A percentile compares a stretch with the other conserved stretches of the same genome.
Conservation (phyloP, 2,329 filamentous ascomycete species). For the Pestalotiopsis fici region DNA sequence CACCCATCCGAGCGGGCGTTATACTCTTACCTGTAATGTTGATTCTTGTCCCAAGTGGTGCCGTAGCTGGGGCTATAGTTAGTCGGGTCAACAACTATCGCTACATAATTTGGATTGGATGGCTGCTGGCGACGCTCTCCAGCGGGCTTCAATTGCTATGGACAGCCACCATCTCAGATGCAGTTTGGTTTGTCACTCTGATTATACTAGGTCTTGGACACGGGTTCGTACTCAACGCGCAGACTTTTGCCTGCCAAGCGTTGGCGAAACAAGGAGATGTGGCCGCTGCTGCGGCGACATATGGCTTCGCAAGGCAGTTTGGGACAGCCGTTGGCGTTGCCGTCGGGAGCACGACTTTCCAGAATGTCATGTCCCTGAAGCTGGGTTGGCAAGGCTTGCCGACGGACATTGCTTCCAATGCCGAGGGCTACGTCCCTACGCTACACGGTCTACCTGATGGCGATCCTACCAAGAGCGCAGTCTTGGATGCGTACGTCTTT, state of each 20-base stretch:
- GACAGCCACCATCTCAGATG: slow-evolving; percentile 12
- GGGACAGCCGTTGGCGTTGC: slow-evolving; percentile 18
- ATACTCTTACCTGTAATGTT: slow-evolving; percentile 12
- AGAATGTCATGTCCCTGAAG: slow-evolving; percentile 17
- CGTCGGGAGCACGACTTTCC: slow-evolving; percentile 17
- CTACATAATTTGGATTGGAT: slow-evolving; percentile 11
- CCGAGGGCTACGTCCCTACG: slow-evolving; percentile 9
- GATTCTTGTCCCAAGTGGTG: slow-evolving; percentile 11
- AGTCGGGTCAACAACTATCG: slow-evolving; percentile 13
- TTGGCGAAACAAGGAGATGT: slow-evolving; percentile 13
- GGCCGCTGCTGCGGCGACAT: slow-evolving; percentile 2
- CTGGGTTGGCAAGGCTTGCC: slow-evolving; percentile 12
- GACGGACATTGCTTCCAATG: slow-evolving; percentile 8
- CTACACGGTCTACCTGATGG: neutral
- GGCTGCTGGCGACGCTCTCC: slow-evolving; percentile 10
- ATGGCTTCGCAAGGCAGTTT: slow-evolving; percentile 14
- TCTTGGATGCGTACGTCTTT: slow-evolving; percentile 11
- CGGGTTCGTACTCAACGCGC: slow-evolving; percentile 21
- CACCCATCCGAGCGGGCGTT: slow-evolving; percentile 7
- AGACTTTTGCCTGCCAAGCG: slow-evolving; percentile 22
- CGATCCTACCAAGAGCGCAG: neutral
- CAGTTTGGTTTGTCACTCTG: slow-evolving; percentile 16
- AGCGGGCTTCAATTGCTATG: slow-evolving; percentile 18
- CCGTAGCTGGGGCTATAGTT: slow-evolving; percentile 10
- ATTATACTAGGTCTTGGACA: slow-evolving; percentile 19